A percentile compares a stretch with the other conserved stretches of the same genome.
Conservation (phyloP, 2,329 filamentous ascomycete species). For the Exophiala bonariae region DNA sequence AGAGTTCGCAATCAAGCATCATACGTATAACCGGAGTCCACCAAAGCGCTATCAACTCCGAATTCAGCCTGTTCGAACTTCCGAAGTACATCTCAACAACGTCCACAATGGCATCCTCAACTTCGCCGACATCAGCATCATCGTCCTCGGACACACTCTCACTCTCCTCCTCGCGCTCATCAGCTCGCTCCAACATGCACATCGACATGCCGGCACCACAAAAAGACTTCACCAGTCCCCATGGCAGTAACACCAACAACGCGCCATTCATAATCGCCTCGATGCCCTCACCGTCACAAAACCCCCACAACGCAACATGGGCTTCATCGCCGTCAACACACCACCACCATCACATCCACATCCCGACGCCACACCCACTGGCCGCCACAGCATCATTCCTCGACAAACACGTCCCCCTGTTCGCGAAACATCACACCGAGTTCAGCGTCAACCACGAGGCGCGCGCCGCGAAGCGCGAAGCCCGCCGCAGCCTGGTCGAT, state of each 20-base stretch:
- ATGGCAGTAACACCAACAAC: neutral
- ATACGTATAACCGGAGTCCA: too few species aligned
- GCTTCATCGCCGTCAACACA: neutral
- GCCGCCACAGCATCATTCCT: constrained; percentile 13
- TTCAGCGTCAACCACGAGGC: constrained; percentile 9
- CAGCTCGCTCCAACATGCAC: constrained; percentile 14
- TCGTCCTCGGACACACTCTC: constrained; percentile 3
- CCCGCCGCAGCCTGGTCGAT: constrained; percentile 13
- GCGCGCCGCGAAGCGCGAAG: constrained; percentile 15
- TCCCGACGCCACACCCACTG: constrained; percentile 19
- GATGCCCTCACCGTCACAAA: constrained; percentile 10
- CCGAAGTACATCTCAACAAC: neutral
- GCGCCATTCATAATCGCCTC: constrained; percentile 10
- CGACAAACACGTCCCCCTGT: constrained; percentile 21
- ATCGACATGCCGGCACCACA: constrained; percentile 14
- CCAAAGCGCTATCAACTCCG: too few species aligned
- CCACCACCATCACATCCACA: constrained; percentile 14
- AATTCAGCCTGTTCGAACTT: too few species aligned
- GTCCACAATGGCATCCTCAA: neutral
- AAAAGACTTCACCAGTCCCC: constrained; percentile 9
- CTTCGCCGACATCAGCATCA: neutral
- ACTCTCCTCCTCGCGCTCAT: constrained; percentile 8
- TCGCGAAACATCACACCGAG: constrained; percentile 21
- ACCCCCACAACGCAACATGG: constrained; percentile 12
- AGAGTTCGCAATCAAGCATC: too few species aligned